Evolutionary conservation across 73 alveolate species (phyloP).

Genomic region (Chromera velia): DNA sequence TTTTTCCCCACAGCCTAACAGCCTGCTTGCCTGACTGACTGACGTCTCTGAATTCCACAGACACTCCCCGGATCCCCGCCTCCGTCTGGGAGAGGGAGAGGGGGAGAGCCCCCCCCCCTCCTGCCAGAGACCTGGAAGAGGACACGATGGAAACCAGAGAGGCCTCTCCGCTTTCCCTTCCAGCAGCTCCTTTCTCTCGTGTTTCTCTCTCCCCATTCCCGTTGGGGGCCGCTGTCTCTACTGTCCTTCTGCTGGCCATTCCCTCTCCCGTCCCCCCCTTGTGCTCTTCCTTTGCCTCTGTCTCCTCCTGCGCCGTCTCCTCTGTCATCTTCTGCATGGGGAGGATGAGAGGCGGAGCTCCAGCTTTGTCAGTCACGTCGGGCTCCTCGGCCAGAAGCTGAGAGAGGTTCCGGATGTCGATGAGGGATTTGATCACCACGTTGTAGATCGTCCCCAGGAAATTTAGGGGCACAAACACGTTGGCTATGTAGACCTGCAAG

Average conservation of each 20-base stretch:
- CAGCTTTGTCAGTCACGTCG: neutral
- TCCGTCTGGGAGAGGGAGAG: no score
- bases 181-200: no score
- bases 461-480: slow-evolving; percentile 49
- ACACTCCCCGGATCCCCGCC: no score
- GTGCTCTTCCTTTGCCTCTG: neutral
- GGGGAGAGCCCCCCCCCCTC: no score
- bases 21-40: no score
- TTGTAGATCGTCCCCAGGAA: slow-evolving; percentile 58
- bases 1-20: no score
- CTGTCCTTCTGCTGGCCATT: neutral
- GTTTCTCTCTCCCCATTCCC: no score
- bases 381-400: slow-evolving; percentile 43
- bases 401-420: slow-evolving; percentile 50
- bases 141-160: no score
- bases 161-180: no score
- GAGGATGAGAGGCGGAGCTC: neutral
- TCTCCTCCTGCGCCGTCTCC: slow-evolving; percentile 2
- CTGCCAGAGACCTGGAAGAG: no score
- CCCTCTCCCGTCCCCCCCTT: neutral
- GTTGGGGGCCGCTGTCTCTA: neutral
- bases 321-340: neutral
- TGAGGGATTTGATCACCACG: slow-evolving; percentile 48
- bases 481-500: slow-evolving; percentile 32
- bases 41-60: no score